phyloP scores from a whole-genome alignment of 768 basidiomycete genomes.

The Calocera cornea region DNA sequence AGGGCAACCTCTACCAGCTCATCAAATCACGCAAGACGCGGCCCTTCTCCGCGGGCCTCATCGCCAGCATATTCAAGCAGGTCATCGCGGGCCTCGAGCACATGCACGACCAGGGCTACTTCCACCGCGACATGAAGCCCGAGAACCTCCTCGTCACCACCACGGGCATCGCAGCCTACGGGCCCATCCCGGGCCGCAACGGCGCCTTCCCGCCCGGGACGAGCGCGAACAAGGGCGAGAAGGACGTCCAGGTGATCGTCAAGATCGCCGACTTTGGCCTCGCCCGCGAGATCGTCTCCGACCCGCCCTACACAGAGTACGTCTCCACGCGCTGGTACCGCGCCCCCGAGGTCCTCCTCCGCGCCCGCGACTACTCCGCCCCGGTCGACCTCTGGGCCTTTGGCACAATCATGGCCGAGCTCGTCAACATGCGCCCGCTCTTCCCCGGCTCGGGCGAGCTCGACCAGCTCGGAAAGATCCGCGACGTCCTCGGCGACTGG shows the following conservation, averaged over 20 bases:
- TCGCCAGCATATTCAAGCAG: conserved; percentile 88
- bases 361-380: conserved; percentile 85
- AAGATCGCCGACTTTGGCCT: conserved; percentile 98
- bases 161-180: conserved; percentile 87
- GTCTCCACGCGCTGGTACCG: conserved; percentile 99
- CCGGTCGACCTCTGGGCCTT: conserved; percentile 99
- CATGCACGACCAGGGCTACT: conserved; percentile 85
- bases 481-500: conserved; percentile 88
- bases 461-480: conserved; percentile 84
- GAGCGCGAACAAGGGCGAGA: conserved; percentile 33
- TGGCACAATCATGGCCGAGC: conserved; percentile 94
- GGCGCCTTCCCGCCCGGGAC: conserved; percentile 18
- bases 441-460: conserved; percentile 89
- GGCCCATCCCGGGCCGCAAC: conserved; percentile 43
- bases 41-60: conserved; percentile 89
- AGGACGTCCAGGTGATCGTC: conserved; percentile 91
- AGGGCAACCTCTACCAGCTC: conserved; percentile 98
- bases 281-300: conserved; percentile 73
- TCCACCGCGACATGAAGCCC: conserved; percentile 99
- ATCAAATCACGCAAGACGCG: conserved; percentile 93
- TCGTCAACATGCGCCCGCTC: conserved; percentile 85
- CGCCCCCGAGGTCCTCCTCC: conserved; percentile 87
- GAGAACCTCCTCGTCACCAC: conserved; percentile 98
- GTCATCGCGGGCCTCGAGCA: conserved; percentile 82
- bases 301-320: conserved; percentile 95